These are phyloP conservation scores for Lichtheimia ornata DNA, from an alignment of 371 early-diverging fungal species.

Conservation along the genomic window DNA sequence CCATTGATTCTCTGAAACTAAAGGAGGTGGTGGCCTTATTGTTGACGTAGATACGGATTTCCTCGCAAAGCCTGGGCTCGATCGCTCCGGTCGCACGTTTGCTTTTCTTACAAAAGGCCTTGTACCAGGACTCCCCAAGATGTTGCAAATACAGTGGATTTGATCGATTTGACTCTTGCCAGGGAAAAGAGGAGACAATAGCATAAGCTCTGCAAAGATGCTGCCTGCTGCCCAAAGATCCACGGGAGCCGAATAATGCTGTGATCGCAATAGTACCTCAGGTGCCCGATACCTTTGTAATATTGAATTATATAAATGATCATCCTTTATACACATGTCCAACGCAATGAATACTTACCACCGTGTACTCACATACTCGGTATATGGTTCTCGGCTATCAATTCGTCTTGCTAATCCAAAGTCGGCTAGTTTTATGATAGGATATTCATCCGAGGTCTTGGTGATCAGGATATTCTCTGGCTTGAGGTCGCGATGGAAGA, in stretches of 20 bases:
- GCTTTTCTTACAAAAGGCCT: background rate
- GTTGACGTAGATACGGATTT: slow-evolving; percentile 13
- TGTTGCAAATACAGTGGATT: slow-evolving; percentile 72
- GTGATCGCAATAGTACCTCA: slow-evolving; percentile 90
- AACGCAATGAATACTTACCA: slow-evolving; percentile 65
- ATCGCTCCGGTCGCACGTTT: slow-evolving; percentile 19
- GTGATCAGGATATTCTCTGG: slow-evolving; percentile 82
- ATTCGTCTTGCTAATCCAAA: slow-evolving; percentile 93
- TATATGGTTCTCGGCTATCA: slow-evolving; percentile 81
- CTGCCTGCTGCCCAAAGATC: slow-evolving; percentile 99
- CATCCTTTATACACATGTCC: background rate
- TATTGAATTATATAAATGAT: background rate
- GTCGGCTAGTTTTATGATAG: slow-evolving; percentile 88
- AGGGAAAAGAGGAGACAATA: slow-evolving; percentile 88
- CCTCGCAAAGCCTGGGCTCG: slow-evolving; percentile 46
- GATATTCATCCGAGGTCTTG: slow-evolving; percentile 20
- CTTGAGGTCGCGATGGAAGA: slow-evolving; percentile 96
- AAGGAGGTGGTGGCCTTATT: background rate
- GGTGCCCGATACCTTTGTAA: slow-evolving; percentile 95
- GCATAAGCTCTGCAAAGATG: slow-evolving; percentile 90
- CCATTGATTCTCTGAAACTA: slow-evolving; percentile 62
- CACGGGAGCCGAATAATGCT: slow-evolving; percentile 92
- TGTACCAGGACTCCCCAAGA: slow-evolving; percentile 61
- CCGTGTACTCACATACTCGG: slow-evolving; percentile 95
- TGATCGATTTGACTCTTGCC: slow-evolving; percentile 94